Base-by-base conservation (phyloP, 1,139 yeast species). In the Wickerhamomyces sp. region DNA sequence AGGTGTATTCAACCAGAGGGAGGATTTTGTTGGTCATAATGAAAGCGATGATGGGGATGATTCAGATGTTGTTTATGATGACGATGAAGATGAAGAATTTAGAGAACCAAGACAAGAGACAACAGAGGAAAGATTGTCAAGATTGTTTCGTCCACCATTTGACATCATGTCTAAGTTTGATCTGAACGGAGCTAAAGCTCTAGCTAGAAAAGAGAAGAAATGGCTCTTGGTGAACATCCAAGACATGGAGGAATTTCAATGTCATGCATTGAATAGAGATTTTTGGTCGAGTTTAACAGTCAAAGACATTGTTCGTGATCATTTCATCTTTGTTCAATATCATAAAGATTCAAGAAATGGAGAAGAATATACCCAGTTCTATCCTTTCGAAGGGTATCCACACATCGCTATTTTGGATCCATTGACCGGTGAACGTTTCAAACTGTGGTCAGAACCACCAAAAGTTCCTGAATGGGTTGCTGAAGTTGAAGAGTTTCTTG, bases 321-420 rank as follows among this genome's bases (percentile, higher is more conserved):
- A 81, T 54, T 93, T 93, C 51, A 59, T 91, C 5, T 87, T 89
- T 53, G 58, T 89, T 39, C 95, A 86, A 59, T 89, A 83, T 57
- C 89, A 83, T 46, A 68, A 68, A 33, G 93, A 84, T 47, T 79
- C 93, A 2, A 73, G 75, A 10, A 79, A 75, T 42, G 97, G 96
- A 2, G 65, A 67, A 42, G 73, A 70, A 41, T 91, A 86, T 55
- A 54, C 69, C 16, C 79, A 80, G 43, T 82, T 84, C 53, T 89
- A 91, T 54, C 79, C 83, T 4, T 66, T 78, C 34, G 72, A 72
- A 19, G 70, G 62, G 22, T 81, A 66, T 52, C 99, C 99, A 2
- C 96, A 91, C 55, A 78, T 93, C 28, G 87, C 96, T 3, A 85
- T 93, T 28, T 58, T 93, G 37, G 99, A 93, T 55, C 96, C 98